Conservation (phyloP, 225 moss, liverwort and hornwort species). For the Polytrichum commune region DNA sequence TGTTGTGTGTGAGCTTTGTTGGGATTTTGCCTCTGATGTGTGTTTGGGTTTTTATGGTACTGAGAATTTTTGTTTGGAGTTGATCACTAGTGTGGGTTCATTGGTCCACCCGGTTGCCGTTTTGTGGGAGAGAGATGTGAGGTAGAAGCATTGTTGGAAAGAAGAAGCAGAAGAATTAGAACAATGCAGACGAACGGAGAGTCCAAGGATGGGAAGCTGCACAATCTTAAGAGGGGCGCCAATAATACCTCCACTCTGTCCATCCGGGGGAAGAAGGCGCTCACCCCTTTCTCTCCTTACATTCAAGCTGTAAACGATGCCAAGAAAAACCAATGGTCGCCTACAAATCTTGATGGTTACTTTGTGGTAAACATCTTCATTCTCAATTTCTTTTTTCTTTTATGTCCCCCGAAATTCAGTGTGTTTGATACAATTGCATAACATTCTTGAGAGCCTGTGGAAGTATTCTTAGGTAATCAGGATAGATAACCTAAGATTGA, state of each 20-base stretch:
- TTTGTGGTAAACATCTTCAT: constrained; percentile 49
- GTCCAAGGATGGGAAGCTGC: constrained; percentile 23
- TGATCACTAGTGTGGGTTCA: too few species aligned
- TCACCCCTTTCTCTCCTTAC: constrained; percentile 83
- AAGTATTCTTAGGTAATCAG: too few species aligned
- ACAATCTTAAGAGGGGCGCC: constrained; percentile 16
- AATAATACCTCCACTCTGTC: constrained; percentile 39
- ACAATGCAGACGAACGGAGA: constrained; percentile 46
- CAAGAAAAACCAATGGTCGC: constrained; percentile 71
- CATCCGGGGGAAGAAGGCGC: constrained; percentile 64
- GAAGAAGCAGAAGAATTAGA: background rate
- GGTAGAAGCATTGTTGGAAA: constrained; percentile 10
- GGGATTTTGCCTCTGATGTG: too few species aligned
- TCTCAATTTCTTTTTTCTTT: background rate
- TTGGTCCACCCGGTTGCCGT: background rate
- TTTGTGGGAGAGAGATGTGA: constrained; percentile 32
- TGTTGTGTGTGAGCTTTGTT: too few species aligned
- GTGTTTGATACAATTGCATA: too few species aligned
- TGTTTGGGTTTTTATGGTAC: too few species aligned
- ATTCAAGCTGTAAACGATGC: constrained; percentile 84
- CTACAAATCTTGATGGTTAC: constrained; percentile 68
- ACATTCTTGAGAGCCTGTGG: too few species aligned
- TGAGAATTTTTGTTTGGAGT: too few species aligned
- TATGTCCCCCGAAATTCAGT: background rate
- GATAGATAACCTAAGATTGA: too few species aligned